Conservation (phyloP, 805 yeast genomes). For the Wickerhamiella shivajii region DNA sequence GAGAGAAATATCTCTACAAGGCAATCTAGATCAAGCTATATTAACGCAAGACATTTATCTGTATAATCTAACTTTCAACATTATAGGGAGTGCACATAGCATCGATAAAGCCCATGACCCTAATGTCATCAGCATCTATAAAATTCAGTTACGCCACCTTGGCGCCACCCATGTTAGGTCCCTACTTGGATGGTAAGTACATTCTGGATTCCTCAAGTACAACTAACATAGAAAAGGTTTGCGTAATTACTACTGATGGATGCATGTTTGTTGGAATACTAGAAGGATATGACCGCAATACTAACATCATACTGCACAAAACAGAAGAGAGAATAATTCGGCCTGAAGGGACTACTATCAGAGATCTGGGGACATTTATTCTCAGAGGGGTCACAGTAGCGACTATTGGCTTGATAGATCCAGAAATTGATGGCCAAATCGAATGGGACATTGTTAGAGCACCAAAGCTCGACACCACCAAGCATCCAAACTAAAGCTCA, state of each 20-base stretch:
- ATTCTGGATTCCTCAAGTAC: background rate
- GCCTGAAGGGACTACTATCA: conserved; percentile 17
- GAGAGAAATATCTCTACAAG: no score
- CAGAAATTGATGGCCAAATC: conserved; percentile 20
- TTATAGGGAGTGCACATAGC: no score
- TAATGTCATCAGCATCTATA: no score
- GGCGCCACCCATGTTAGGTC: no score
- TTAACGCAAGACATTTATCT: no score
- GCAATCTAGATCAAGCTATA: no score
- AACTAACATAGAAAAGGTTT: conserved; percentile 19
- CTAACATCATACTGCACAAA: conserved; percentile 22
- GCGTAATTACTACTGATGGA: conserved; percentile 26
- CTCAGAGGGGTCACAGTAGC: conserved; percentile 27
- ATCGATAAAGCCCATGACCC: no score
- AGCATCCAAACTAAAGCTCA: no score
- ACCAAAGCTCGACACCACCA: no score
- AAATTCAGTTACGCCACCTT: no score
- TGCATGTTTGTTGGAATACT: conserved; percentile 22
- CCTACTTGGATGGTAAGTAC: conserved; percentile 19
- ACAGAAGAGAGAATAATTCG: conserved; percentile 21
- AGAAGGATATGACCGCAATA: conserved; percentile 26
- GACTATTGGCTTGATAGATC: conserved; percentile 23
- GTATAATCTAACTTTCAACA: no score
- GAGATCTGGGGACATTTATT: conserved; percentile 24
- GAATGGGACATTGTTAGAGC: conserved; percentile 26